These are phyloP conservation scores for Discostella stelligeroides DNA, from an alignment of 108 stramenopile species.

Conservation along the genomic window DNA sequence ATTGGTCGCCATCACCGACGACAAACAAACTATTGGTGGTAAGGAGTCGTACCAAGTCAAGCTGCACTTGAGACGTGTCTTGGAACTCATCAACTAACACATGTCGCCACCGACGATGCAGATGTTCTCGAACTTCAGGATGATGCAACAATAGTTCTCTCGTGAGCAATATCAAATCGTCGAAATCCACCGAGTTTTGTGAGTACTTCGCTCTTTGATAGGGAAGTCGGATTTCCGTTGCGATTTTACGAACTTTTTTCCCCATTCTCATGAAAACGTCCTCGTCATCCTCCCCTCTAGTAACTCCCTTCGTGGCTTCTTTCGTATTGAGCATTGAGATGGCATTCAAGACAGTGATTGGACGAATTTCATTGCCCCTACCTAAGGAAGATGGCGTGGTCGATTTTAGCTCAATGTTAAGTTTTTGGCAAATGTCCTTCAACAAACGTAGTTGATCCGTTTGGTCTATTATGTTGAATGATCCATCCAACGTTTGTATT, in stretches of 20 bases:
- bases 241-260: constrained; percentile 45
- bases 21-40: constrained; percentile 74
- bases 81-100: constrained; percentile 90
- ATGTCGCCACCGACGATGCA: constrained; percentile 76
- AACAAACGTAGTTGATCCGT: constrained; percentile 69
- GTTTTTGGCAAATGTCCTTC: constrained; percentile 62
- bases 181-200: constrained; percentile 89
- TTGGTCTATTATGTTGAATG: constrained; percentile 77
- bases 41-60: constrained; percentile 75
- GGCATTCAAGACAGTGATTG: constrained; percentile 63
- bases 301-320: constrained; percentile 32
- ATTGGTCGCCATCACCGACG: constrained; percentile 87
- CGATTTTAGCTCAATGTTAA: constrained; percentile 48
- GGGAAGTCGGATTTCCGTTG: constrained; percentile 52
- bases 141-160: constrained; percentile 64
- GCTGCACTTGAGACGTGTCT: constrained; percentile 74
- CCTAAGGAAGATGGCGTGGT: not conserved
- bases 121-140: constrained; percentile 43
- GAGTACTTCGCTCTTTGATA: constrained; percentile 72
- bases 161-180: constrained; percentile 88
- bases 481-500: constrained; percentile 51
- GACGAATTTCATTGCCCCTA: constrained; percentile 48
- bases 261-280: constrained; percentile 20
- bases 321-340: constrained; percentile 51
- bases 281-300: not conserved